Percentiles rank a stretch among this genome's conserved stretches.
phyloP scores from a whole-genome alignment of 2,329 filamentous ascomycete genomes.

The Penicillium thymicola region DNA sequence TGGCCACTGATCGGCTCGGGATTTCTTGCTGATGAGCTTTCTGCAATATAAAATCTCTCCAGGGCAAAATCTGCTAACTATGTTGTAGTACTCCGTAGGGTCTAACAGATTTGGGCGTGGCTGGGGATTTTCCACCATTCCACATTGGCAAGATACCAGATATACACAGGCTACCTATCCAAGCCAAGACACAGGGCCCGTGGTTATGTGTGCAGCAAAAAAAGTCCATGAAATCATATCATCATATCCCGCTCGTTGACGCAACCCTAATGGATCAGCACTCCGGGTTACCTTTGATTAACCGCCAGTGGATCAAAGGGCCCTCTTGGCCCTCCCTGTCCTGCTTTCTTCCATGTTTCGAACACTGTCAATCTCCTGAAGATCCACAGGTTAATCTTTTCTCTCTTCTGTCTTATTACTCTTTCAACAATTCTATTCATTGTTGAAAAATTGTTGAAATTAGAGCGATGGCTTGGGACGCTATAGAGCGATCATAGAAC shows the following conservation, averaged over 20 bases:
- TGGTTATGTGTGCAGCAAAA: conserved; percentile 14
- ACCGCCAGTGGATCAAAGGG: conserved; percentile 1
- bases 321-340: neutral
- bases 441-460: neutral
- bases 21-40: conserved; percentile 15
- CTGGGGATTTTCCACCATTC: neutral
- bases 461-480: conserved; percentile 15
- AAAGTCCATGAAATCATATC: neutral
- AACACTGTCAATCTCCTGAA: conserved; percentile 20
- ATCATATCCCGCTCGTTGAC: conserved; percentile 13
- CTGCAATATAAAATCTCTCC: conserved; percentile 5
- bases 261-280: conserved; percentile 17
- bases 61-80: conserved; percentile 7
- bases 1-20: conserved; percentile 16
- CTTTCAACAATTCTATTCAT: conserved; percentile 2
- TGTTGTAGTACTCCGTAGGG: neutral
- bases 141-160: conserved; percentile 10
- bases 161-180: neutral
- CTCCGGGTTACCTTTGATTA: conserved; percentile 15
- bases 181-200: conserved; percentile 13
- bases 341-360: conserved; percentile 10
- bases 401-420: conserved; percentile 3
- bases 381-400: conserved; percentile 13
- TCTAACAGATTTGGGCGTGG: neutral
- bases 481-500: conserved; percentile 1